Evolutionary conservation across 2,329 filamentous ascomycete species (phyloP), one percentile per base, ranked within the genome.

Genomic region (Hortaea werneckii): DNA sequence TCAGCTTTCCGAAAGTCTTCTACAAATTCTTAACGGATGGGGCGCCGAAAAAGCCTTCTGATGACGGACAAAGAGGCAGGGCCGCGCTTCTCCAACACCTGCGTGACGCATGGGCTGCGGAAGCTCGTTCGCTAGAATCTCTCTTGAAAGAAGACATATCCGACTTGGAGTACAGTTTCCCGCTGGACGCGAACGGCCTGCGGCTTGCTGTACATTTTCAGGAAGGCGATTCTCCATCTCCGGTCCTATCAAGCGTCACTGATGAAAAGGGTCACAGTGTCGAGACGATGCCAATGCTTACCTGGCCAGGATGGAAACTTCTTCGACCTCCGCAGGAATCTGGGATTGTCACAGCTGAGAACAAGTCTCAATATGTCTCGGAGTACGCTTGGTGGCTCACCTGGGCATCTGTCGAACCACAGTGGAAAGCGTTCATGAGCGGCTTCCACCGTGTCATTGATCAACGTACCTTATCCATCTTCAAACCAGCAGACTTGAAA

Each of bases 321-420:
- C 37, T 38, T n/a, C 26, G 42, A 7, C 28, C 48, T 41, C 66
- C 67, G 2, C 66, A 70, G 5, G 41, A 50, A 9, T 29, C 40
- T 5, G 44, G 49, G 79, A 68, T 87, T n/a, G 87, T 96, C 27
- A 95, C 87, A 0, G 82, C 83, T 54, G 76, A 75, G 34, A 95
- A 94, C 62, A 80, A 88, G 39, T 74, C 81, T 43, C 75, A 79
- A 29, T 98, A 87, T 56, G 81, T 95, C 4, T 77, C 74, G 45
- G 86, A 94, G 64, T 96, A 96, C 63, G 83, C 94, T 53, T 75
- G 75, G 47, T 94, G 88, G 73, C 75, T 95, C 27, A 87, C 85
- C 0, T 78, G 87, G 58, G 75, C 84, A 34, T 92, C 87, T 0
- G 74, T 96, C 37, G 70, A 73, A 0, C 79, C 83, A 0, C 89